Evolutionary conservation across 2,329 filamentous ascomycete genomes (phyloP).

Genomic region (Pleurostoma richardsiae): DNA sequence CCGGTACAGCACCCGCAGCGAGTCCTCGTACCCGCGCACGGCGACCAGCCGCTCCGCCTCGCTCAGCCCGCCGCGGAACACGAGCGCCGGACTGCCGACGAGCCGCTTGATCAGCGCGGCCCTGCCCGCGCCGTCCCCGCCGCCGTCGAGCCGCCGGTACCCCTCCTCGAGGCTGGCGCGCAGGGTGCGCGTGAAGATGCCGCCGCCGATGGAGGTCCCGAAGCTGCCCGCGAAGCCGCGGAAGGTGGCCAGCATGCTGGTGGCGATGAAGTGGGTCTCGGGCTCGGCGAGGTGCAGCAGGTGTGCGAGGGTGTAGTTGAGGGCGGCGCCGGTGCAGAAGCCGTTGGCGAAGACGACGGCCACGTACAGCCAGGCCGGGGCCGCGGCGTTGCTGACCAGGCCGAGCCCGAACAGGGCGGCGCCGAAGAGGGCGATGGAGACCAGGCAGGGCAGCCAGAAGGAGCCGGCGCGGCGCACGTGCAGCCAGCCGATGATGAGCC

Average conservation of each 20-base stretch:
- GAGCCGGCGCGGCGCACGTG: constrained; percentile 70
- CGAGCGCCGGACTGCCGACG: constrained; percentile 45
- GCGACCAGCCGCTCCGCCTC: constrained; percentile 38
- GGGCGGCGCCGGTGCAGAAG: constrained; percentile 62
- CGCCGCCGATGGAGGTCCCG: constrained; percentile 73
- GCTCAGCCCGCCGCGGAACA: constrained; percentile 36
- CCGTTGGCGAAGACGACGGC: constrained; percentile 64
- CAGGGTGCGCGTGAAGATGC: constrained; percentile 64
- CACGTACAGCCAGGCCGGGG: constrained; percentile 50
- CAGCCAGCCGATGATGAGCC: constrained; percentile 66
- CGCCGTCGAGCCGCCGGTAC: constrained; percentile 45
- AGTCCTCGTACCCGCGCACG: constrained; percentile 39
- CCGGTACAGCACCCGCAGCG: constrained; percentile 39
- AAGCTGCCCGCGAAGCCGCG: constrained; percentile 78
- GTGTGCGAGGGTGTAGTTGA: constrained; percentile 81
- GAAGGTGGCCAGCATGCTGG: constrained; percentile 72
- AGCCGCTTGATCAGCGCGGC: constrained; percentile 37
- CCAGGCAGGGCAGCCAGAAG: constrained; percentile 63
- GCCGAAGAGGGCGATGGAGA: constrained; percentile 59
- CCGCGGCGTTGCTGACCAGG: constrained; percentile 43
- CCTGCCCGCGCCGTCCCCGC: constrained; percentile 22
- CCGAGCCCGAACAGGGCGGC: constrained; percentile 54
- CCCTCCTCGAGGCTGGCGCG: constrained; percentile 47
- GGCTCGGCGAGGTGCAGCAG: constrained; percentile 65
- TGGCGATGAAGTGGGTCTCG: constrained; percentile 68